phyloP scores from a whole-genome alignment of 2,329 filamentous ascomycete genomes.

The Polytolypa hystricis region DNA sequence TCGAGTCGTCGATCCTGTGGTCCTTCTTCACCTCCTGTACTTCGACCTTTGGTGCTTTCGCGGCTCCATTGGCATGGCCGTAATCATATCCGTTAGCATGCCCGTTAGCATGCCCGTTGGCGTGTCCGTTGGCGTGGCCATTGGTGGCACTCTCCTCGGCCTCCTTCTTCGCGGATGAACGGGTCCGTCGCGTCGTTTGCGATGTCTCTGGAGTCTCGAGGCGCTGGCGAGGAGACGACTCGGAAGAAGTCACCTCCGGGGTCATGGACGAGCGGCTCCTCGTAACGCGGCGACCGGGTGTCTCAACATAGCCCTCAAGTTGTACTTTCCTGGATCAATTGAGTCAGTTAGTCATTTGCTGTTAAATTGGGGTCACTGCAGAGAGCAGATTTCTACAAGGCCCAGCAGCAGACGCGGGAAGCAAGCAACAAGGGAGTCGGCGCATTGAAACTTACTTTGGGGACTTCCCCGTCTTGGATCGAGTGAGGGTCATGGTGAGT shows the following conservation, averaged over 20 bases:
- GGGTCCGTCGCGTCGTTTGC: conserved; percentile 2
- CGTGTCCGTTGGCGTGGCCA: conserved; percentile 15
- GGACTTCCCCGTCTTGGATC: conserved; percentile 42
- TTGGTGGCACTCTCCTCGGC: conserved; percentile 16
- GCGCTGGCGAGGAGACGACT: conserved; percentile 1
- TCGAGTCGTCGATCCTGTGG: conserved; percentile 36
- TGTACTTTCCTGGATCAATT: conserved; percentile 37
- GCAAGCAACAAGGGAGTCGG: conserved; percentile 1
- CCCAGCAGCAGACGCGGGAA: neutral
- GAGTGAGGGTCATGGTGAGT: conserved; percentile 35
- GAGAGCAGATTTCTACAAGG: neutral
- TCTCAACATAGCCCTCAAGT: conserved; percentile 42
- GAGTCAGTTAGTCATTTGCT: neutral
- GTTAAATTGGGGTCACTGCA: no score
- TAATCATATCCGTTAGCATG: conserved; percentile 11
- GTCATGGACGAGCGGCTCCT: conserved; percentile 30
- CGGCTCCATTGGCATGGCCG: conserved; percentile 12
- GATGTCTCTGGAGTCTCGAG: neutral
- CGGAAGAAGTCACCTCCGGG: conserved; percentile 10
- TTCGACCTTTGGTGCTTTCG: conserved; percentile 5
- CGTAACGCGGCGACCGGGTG: conserved; percentile 35
- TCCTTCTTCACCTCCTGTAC: conserved; percentile 12
- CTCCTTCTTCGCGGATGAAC: conserved; percentile 15
- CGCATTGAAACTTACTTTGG: conserved; percentile 33
- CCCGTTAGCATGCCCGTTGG: conserved; percentile 11